These are phyloP conservation scores for Lactarius hatsudake DNA, from an alignment of 768 basidiomycete species.

Conservation along the genomic window DNA sequence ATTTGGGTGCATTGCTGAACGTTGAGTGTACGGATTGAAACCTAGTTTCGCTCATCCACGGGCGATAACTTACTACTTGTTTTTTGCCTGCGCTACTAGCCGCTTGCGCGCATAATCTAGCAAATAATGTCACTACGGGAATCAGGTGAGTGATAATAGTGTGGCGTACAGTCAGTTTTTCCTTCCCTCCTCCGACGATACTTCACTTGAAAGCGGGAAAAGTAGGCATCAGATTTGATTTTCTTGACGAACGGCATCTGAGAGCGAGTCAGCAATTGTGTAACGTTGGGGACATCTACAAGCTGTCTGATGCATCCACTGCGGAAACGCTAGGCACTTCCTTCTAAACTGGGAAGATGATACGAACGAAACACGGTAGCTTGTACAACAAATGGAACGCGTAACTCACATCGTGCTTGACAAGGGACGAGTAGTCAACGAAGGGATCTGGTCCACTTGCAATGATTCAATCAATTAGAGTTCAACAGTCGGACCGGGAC, in stretches of 20 bases:
- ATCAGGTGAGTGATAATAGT: not conserved
- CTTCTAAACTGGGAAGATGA: not conserved
- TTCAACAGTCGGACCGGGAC: slow-evolving; percentile 1
- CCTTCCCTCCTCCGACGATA: slow-evolving; percentile 97
- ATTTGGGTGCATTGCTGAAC: slow-evolving; percentile 88
- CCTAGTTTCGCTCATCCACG: not conserved
- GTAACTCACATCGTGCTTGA: slow-evolving; percentile 15
- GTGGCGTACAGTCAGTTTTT: slow-evolving; percentile 84
- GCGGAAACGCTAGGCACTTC: slow-evolving; percentile 35
- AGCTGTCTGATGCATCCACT: slow-evolving; percentile 33
- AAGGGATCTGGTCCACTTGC: slow-evolving; percentile 1
- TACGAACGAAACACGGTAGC: not conserved
- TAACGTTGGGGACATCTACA: slow-evolving; percentile 6
- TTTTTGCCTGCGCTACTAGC: slow-evolving; percentile 96
- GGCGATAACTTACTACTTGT: slow-evolving; percentile 77
- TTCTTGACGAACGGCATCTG: slow-evolving; percentile 98
- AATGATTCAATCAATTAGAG: slow-evolving; percentile 4
- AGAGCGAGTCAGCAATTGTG: slow-evolving; percentile 19
- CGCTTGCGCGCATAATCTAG: slow-evolving; percentile 97
- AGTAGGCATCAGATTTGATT: slow-evolving; percentile 95
- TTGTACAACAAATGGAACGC: not conserved
- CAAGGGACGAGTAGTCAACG: slow-evolving; percentile 9
- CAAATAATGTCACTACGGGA: not conserved
- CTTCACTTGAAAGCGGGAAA: slow-evolving; percentile 98
- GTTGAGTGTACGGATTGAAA: not conserved